A percentile compares a stretch with the other conserved stretches of the same genome.
These are phyloP conservation scores for Nigrospora oryzae DNA, from an alignment of 2,329 filamentous ascomycete genomes.

Conservation along the genomic window DNA sequence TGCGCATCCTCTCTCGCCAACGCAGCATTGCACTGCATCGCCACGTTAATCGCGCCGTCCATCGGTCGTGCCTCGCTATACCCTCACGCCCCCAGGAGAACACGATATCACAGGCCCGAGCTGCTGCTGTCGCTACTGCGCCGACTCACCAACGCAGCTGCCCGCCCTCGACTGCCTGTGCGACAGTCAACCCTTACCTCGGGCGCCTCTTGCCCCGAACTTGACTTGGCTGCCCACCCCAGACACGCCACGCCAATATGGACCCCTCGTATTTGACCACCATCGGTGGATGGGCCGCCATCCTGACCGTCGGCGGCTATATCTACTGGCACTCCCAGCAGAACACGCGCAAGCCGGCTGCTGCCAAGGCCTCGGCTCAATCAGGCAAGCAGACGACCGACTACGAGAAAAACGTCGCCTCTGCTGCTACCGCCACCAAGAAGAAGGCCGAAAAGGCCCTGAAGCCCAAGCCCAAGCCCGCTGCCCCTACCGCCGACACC, in stretches of 20 bases:
- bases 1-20: no score
- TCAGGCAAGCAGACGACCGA: background rate
- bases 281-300: constrained; percentile 21
- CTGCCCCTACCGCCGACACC: constrained; percentile 21
- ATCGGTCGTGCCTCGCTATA: no score
- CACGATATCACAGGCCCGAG: no score
- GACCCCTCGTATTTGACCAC: constrained; percentile 1
- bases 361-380: background rate
- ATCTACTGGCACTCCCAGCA: constrained; percentile 9
- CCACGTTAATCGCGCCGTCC: no score
- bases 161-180: no score
- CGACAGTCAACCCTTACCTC: no score
- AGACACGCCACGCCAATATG: background rate
- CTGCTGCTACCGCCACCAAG: constrained; percentile 14
- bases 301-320: constrained; percentile 15
- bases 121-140: no score
- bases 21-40: no score
- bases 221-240: no score
- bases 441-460: constrained; percentile 27
- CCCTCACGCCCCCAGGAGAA: no score
- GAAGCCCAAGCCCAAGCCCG: constrained; percentile 25
- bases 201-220: no score
- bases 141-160: no score
- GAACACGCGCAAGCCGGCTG: constrained; percentile 6
- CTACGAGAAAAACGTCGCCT: constrained; percentile 4